Evolutionary conservation across 2,329 filamentous ascomycete species (phyloP), one percentile per base, ranked within the genome.

Genomic region (Sordariomycetes sp.): DNA sequence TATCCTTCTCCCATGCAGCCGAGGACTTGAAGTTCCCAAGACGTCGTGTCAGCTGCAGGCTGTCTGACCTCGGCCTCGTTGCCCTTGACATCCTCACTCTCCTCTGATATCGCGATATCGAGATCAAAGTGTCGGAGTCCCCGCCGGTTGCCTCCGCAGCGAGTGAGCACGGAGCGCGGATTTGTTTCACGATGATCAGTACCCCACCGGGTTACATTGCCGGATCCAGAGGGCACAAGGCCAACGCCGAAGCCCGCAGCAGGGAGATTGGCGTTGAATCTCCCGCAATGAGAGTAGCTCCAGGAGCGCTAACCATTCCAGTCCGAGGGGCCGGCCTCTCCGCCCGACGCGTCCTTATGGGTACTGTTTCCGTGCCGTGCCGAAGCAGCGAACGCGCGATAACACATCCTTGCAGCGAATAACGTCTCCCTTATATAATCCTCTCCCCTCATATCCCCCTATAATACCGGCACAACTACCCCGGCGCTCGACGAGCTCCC

Each of bases 101-200:
- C 39, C n/a, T 45, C 39, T 42, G 12, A n/a, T n/a, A 42, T 10
- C 17, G n/a, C 15, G 39, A 45, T 15, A n/a, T 10, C 12, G 17
- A 13, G 36, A 13, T 42, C 36, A 42, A 15, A 42, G 36, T 15
- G 36, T 45, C 39, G 39, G 15, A 45, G n/a, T 32, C 13, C 39
- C 39, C 35, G 28, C 22, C 22, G 28, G 53, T 54, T 42, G 53
- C 34, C 53, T 32, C 22, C 36, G 36, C 53, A 55, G 53, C 53
- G 32, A 45, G 36, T 20, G 32, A 36, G 22, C 53, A 42, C 35
- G 3, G 52, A 54, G 25, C 7, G 34, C 36, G 24, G 53, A 8
- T 48, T 48, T 55, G 53, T 55, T 55, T 55, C 53, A 55, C 53
- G 28, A 32, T 32, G 28, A 32, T 32, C 28, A 34, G 28, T 55